Conservation (phyloP, 2,329 filamentous ascomycete genomes). For the Clonostachys byssicola region DNA sequence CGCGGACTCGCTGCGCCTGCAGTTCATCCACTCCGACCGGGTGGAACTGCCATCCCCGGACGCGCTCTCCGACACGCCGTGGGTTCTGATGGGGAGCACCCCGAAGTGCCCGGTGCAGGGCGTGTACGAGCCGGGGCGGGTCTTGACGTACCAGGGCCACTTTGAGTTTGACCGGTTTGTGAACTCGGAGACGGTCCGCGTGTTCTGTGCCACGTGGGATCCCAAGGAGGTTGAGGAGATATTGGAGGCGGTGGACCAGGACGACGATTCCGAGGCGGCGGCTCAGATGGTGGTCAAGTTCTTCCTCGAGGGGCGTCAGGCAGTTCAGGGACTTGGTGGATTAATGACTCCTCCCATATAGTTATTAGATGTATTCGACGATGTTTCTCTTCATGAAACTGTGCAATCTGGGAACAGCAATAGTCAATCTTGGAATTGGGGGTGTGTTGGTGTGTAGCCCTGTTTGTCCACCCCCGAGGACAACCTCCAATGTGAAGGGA, state of each 20-base stretch:
- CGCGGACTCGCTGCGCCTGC: conserved; percentile 11
- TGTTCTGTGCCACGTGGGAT: conserved; percentile 19
- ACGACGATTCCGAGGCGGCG: conserved; percentile 9
- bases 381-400: no score
- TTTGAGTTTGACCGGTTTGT: conserved; percentile 36
- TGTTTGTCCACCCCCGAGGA: neutral
- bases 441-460: neutral
- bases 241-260: conserved; percentile 7
- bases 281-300: conserved; percentile 12
- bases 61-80: conserved; percentile 5
- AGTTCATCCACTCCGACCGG: conserved; percentile 30
- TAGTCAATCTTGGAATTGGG: neutral
- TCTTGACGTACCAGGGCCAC: conserved; percentile 35
- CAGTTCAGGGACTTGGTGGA: neutral
- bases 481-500: no score
- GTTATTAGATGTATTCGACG: no score
- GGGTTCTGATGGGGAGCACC: conserved; percentile 12
- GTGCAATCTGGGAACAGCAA: no score
- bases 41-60: conserved; percentile 8
- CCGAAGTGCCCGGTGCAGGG: conserved; percentile 29
- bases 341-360: conserved; percentile 1
- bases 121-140: conserved; percentile 24
- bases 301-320: conserved; percentile 5
- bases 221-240: conserved; percentile 1
- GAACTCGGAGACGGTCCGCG: conserved; percentile 27